These are phyloP conservation scores for Epichloe gansuensis DNA, from an alignment of 2,329 filamentous ascomycete genomes.

Conservation along the genomic window DNA sequence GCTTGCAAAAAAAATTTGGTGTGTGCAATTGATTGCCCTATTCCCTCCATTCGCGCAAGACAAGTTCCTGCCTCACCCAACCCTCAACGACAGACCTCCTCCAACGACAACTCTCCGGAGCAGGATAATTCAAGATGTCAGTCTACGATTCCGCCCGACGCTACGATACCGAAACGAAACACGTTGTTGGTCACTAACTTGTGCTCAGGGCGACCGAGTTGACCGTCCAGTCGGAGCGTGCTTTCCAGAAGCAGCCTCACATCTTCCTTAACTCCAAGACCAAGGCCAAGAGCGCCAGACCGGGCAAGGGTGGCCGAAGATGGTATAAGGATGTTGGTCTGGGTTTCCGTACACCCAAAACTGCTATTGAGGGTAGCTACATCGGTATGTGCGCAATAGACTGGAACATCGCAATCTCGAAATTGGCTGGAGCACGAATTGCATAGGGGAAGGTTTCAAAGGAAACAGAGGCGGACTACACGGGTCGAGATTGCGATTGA, in stretches of 20 bases:
- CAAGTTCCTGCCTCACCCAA: slow-evolving; percentile 22
- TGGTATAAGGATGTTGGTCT: slow-evolving; percentile 99
- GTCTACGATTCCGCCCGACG: slow-evolving; percentile 11
- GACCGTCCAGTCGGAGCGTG: slow-evolving; percentile 99
- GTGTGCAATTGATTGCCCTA: slow-evolving; percentile 26
- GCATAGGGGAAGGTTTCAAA: neutral
- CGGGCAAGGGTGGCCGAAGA: slow-evolving; percentile 87
- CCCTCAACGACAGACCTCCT: slow-evolving; percentile 26
- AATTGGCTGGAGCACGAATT: slow-evolving; percentile 7
- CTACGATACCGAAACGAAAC: neutral
- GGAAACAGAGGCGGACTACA: neutral
- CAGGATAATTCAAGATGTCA: slow-evolving; percentile 33
- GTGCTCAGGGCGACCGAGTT: slow-evolving; percentile 86
- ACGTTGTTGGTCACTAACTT: slow-evolving; percentile 17
- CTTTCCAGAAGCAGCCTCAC: slow-evolving; percentile 99
- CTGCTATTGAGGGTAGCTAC: slow-evolving; percentile 96
- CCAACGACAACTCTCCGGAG: slow-evolving; percentile 25
- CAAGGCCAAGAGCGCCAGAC: slow-evolving; percentile 71
- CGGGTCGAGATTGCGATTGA: neutral
- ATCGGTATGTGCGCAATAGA: slow-evolving; percentile 64
- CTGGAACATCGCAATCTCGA: neutral
- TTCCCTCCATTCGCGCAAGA: slow-evolving; percentile 24
- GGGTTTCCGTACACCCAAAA: slow-evolving; percentile 97
- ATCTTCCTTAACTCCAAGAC: slow-evolving; percentile 98
- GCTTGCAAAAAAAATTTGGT: slow-evolving; percentile 20